Evolutionary conservation across 116 monocot genomes (phyloP), one percentile per base, ranked within the genome.

Genomic region (Papilionanthe hybrid): DNA sequence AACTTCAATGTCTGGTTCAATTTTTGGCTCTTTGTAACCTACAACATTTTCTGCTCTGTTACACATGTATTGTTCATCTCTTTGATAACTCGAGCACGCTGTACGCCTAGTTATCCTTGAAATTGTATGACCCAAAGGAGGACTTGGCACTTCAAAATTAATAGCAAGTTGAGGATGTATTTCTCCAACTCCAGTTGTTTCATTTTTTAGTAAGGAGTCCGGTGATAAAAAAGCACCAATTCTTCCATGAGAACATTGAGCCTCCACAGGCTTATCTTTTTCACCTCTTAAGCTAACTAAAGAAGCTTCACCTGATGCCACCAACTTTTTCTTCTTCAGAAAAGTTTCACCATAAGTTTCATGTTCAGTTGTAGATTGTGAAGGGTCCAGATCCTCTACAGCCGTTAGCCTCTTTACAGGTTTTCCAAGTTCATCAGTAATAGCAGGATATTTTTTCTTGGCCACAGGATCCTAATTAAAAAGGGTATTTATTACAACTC

Each of bases 1-100:
- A 77, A 20, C 30, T 7, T 50, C 77, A 19, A 23, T 55, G 11
- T 68, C 83, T 42, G 56, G 81, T 67, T 89, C 88, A 37, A 27
- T 48, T 63, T 86, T 80, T 18, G 84, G 80, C 44, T 82, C 82
- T 68, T 80, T 86, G 28, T 68, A 66, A 77, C 18, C 17, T 19
- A 75, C 37, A n/a, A 57, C 5, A 72, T 43, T 77, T 53, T 18
- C 48, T 53, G 47, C 17, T 72, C 30, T 77, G 4, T 71, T 77
- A 78, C 49, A 75, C 37, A 42, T 1, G 19, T 41, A 43, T 42
- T 42, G 72, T 42, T n/a, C 42, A 72, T 73, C 73, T 2, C 19
- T 73, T 19, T 73, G 20, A 30, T 18, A 37, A 29, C 29, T 69
- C 8, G 29, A 15, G 15, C 5, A 37, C 32, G 1, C 4, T 25